phyloP scores from a whole-genome alignment of 1,139 yeast species.

The Kluyveromyces sp. region DNA sequence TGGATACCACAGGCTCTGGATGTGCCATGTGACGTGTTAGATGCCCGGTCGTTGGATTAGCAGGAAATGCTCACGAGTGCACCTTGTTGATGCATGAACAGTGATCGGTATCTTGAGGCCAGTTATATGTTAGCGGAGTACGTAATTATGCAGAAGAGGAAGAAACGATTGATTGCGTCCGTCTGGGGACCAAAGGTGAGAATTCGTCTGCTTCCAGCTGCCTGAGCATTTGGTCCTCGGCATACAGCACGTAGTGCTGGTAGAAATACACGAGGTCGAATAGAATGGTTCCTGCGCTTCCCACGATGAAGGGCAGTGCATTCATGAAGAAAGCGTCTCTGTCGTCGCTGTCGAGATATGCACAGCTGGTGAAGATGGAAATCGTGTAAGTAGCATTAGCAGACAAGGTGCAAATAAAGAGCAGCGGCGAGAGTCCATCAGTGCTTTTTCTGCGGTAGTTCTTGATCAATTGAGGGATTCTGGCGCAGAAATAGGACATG shows the following conservation, averaged over 20 bases:
- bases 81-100: no score
- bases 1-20: no score
- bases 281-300: conserved; percentile 78
- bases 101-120: no score
- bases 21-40: no score
- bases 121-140: no score
- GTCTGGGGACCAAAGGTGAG: no score
- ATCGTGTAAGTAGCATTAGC: conserved; percentile 80
- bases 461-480: conserved; percentile 79
- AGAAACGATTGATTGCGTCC: no score
- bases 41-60: no score
- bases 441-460: conserved; percentile 74
- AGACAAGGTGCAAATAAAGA: conserved; percentile 69
- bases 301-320: conserved; percentile 77
- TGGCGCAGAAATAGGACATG: conserved; percentile 61
- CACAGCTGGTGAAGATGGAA: conserved; percentile 54
- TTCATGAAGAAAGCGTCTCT: conserved; percentile 47
- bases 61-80: no score
- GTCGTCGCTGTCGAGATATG: conserved; percentile 30
- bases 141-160: no score
- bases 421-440: conserved; percentile 71
- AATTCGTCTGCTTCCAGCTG: conserved; percentile 18
- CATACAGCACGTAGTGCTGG: conserved; percentile 40
- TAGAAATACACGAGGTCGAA: conserved; percentile 72
- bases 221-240: conserved; percentile 26